phyloP scores from a whole-genome alignment of 129 eudicot genomes.

The Ambrosia artemisiifolia region DNA sequence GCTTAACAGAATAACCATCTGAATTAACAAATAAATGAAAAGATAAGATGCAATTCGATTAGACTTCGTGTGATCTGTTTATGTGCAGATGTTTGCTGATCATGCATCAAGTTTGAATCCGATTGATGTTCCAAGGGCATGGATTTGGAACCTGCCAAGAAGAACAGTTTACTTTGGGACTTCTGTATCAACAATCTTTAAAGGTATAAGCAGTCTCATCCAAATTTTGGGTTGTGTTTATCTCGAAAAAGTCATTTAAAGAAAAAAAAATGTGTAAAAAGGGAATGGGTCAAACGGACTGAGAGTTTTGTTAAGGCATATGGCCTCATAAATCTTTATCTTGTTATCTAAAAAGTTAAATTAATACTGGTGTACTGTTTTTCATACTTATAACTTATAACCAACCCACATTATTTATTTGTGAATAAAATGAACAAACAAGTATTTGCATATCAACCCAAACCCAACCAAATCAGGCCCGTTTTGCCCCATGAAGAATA shows the following conservation, averaged over 20 bases:
- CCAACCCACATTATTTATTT: background rate
- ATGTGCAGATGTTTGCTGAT: constrained; percentile 83
- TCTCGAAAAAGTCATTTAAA: background rate
- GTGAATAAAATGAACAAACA: background rate
- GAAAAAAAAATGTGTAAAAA: background rate
- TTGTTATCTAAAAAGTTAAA: background rate
- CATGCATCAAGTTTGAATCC: constrained; percentile 84
- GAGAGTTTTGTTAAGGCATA: background rate
- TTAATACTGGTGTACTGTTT: background rate
- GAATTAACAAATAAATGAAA: background rate
- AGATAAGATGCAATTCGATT: constrained; percentile 11
- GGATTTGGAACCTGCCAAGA: constrained; percentile 73
- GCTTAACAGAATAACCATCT: constrained; percentile 1
- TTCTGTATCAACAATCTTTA: constrained; percentile 75
- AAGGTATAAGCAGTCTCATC: constrained; percentile 43
- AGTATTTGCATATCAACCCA: background rate
- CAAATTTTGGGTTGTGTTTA: background rate
- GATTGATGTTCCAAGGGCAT: constrained; percentile 66
- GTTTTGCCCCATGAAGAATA: background rate
- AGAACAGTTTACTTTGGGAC: constrained; percentile 89
- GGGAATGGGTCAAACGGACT: background rate
- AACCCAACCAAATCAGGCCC: background rate
- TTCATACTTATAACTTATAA: background rate
- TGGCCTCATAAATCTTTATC: background rate
- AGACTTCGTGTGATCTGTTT: constrained; percentile 8